phyloP scores from a whole-genome alignment of 2,329 filamentous ascomycete species.

The Fusarium acutatum region DNA sequence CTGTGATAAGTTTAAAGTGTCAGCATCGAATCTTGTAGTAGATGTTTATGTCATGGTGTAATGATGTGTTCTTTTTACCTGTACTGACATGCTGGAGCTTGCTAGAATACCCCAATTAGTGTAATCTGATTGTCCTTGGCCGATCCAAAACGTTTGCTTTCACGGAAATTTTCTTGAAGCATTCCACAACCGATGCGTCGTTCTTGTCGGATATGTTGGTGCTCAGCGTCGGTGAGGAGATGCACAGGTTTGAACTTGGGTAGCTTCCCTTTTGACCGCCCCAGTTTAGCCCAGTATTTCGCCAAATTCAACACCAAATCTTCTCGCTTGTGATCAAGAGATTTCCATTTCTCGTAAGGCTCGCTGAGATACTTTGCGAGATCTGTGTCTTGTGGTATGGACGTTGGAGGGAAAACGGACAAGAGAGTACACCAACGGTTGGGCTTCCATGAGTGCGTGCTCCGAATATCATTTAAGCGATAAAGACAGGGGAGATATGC shows the following conservation, averaged over 20 bases:
- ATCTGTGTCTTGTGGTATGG: background rate
- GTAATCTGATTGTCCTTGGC: background rate
- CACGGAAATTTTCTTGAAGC: background rate
- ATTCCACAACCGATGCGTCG: background rate
- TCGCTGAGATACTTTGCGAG: background rate
- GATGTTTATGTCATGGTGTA: background rate
- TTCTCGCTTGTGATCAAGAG: background rate
- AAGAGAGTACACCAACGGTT: background rate
- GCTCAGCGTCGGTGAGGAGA: background rate
- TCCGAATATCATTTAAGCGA: background rate
- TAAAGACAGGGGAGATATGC: fast-evolving
- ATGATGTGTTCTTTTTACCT: background rate
- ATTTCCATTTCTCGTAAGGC: background rate
- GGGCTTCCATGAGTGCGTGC: background rate
- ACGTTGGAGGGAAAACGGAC: background rate
- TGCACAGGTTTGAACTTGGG: background rate
- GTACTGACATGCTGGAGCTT: background rate
- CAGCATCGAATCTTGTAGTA: background rate
- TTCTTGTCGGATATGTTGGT: background rate
- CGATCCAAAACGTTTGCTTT: too few relatives aligned
- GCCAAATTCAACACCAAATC: too few relatives aligned
- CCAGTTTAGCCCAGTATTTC: background rate
- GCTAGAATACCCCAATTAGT: background rate
- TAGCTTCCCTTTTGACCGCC: background rate
- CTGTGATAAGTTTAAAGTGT: background rate